Evolutionary conservation across 441 rosid species (phyloP).

Genomic region (Aleurites moluccanus): DNA sequence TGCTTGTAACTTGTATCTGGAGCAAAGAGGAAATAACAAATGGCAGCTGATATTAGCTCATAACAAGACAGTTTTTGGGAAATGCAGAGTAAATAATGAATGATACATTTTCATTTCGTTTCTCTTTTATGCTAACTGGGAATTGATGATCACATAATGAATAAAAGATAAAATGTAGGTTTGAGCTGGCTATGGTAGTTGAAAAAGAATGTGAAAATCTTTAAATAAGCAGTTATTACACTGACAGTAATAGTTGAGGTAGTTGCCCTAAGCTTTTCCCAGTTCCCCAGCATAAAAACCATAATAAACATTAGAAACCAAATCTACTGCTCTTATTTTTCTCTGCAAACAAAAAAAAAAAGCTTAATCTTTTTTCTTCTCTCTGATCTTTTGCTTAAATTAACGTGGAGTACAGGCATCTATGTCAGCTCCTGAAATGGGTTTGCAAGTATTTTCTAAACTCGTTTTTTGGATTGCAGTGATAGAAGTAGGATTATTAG

Average conservation of each 20-base stretch:
- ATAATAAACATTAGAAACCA: not conserved
- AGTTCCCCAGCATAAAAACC: slow-evolving; percentile 20
- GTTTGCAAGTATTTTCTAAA: slow-evolving; percentile 28
- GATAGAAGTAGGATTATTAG: slow-evolving; percentile 26
- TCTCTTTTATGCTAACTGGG: not conserved
- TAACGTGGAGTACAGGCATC: slow-evolving; percentile 21
- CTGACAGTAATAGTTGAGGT: slow-evolving; percentile 45
- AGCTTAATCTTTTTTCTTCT: slow-evolving; percentile 14
- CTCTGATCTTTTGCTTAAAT: slow-evolving; percentile 17
- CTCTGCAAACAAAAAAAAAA: not conserved
- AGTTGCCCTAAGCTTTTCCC: slow-evolving; percentile 32
- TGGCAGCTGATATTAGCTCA: not conserved
- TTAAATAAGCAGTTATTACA: slow-evolving; percentile 46
- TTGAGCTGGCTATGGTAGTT: slow-evolving; percentile 30
- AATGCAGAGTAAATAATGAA: not conserved
- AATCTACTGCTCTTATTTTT: slow-evolving; percentile 8
- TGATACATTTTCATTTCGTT: not conserved
- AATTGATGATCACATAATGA: slow-evolving; percentile 11
- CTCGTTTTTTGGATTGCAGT: slow-evolving; percentile 25
- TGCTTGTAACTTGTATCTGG: too few relatives aligned
- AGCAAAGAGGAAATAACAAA: too few relatives aligned
- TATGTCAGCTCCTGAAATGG: slow-evolving; percentile 32
- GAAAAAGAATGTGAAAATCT: slow-evolving; percentile 34
- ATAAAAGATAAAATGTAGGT: not conserved
- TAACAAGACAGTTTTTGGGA: not conserved